These are phyloP conservation scores for Candida chilensis DNA, from an alignment of 805 yeast species.

Conservation along the genomic window DNA sequence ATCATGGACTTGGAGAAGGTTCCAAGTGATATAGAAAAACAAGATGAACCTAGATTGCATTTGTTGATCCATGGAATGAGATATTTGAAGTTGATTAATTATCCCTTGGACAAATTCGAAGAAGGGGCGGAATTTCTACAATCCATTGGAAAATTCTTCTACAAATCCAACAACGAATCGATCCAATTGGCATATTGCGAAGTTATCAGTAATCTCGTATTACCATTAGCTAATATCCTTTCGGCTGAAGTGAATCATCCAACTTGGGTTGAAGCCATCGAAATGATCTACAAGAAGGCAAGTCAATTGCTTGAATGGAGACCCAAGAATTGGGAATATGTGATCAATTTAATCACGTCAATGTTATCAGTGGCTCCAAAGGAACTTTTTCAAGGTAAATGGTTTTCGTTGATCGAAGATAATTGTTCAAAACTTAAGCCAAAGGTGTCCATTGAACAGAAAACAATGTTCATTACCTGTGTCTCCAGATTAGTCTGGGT, in stretches of 20 bases:
- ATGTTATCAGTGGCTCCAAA: slow-evolving; percentile 75
- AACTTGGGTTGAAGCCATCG: slow-evolving; percentile 81
- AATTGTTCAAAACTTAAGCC: slow-evolving; percentile 57
- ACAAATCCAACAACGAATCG: slow-evolving; percentile 51
- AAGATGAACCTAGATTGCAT: slow-evolving; percentile 49
- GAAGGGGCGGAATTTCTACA: slow-evolving; percentile 88
- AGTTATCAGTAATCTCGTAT: slow-evolving; percentile 62
- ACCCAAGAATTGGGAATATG: slow-evolving; percentile 53
- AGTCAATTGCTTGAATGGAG: slow-evolving; percentile 33
- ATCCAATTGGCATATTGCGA: slow-evolving; percentile 77
- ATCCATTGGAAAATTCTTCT: slow-evolving; percentile 78
- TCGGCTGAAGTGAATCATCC: slow-evolving; percentile 97
- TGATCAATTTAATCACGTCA: slow-evolving; percentile 61
- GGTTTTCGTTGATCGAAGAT: slow-evolving; percentile 64
- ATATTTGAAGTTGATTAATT: slow-evolving; percentile 65
- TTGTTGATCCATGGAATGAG: slow-evolving; percentile 88
- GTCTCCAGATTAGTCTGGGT: slow-evolving; percentile 82
- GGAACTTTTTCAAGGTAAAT: slow-evolving; percentile 58
- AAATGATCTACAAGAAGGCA: slow-evolving; percentile 44
- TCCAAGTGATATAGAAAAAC: slow-evolving; percentile 30
- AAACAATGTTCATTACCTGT: slow-evolving; percentile 53
- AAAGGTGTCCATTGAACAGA: slow-evolving; percentile 37
- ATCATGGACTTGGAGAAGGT: slow-evolving; percentile 86
- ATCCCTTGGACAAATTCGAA: slow-evolving; percentile 85
- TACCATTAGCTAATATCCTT: slow-evolving; percentile 76